phyloP scores from a whole-genome alignment of 2,329 filamentous ascomycete genomes.

The Hymenoscyphus albidus region DNA sequence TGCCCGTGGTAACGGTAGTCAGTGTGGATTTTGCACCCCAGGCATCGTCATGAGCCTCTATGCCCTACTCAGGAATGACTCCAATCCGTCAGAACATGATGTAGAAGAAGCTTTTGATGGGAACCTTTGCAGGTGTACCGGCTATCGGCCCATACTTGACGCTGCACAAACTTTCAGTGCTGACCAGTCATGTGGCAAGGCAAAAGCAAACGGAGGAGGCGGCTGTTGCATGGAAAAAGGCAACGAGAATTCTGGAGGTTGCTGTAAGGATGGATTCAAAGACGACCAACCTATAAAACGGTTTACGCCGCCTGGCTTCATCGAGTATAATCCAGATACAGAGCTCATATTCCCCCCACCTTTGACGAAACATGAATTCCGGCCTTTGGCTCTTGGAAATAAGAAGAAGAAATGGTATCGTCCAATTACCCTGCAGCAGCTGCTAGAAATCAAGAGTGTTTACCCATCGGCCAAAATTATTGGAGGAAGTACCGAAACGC shows the following conservation, averaged over 20 bases:
- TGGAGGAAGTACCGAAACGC: conserved; percentile 92
- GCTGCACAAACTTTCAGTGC: conserved; percentile 83
- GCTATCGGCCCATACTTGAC: conserved; percentile 89
- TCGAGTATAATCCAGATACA: conserved; percentile 89
- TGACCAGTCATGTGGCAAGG: conserved; percentile 46
- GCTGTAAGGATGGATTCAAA: conserved; percentile 61
- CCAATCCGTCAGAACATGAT: conserved; percentile 71
- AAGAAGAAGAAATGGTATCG: conserved; percentile 93
- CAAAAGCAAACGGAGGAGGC: conserved; percentile 45
- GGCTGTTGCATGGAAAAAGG: conserved; percentile 70
- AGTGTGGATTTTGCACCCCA: conserved; percentile 91
- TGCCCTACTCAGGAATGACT: conserved; percentile 81
- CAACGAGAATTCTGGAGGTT: conserved; percentile 46
- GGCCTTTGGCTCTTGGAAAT: conserved; percentile 83
- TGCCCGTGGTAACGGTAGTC: conserved; percentile 85
- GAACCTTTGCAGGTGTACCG: conserved; percentile 90
- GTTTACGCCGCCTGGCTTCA: conserved; percentile 87
- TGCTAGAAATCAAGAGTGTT: conserved; percentile 85
- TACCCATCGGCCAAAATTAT: conserved; percentile 90
- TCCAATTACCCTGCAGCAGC: conserved; percentile 78
- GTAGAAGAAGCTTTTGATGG: conserved; percentile 97
- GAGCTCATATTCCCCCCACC: conserved; percentile 91
- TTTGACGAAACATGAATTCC: conserved; percentile 77
- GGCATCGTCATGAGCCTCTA: conserved; percentile 98
- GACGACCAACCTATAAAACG: conserved; percentile 55